Percentiles rank a stretch among this genome's conserved stretches.
These are phyloP conservation scores for Venturia effusa DNA, from an alignment of 2,329 filamentous ascomycete genomes.

Conservation along the genomic window DNA sequence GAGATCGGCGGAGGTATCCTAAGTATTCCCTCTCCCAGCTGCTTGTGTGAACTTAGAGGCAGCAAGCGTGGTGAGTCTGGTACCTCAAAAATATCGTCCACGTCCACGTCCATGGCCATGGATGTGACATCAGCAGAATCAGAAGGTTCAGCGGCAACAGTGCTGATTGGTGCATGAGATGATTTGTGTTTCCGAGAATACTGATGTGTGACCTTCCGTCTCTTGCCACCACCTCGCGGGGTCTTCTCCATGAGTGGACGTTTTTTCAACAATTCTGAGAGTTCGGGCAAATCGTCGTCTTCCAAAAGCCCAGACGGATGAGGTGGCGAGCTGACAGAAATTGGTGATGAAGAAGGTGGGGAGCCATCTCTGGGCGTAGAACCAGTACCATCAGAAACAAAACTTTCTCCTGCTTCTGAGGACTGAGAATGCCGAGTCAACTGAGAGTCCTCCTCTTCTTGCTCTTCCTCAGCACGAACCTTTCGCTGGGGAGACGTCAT, in stretches of 20 bases:
- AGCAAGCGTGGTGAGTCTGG: slow-evolving; percentile 27
- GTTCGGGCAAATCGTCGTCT: slow-evolving; percentile 21
- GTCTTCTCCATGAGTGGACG: slow-evolving; percentile 13
- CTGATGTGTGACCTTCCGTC: slow-evolving; percentile 13
- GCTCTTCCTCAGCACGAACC: slow-evolving; percentile 3
- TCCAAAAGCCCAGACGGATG: slow-evolving; percentile 19
- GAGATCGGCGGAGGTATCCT: neutral
- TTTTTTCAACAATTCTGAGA: slow-evolving; percentile 16
- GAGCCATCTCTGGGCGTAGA: neutral
- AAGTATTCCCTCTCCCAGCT: neutral
- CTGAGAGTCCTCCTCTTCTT: slow-evolving; percentile 11
- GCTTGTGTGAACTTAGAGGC: neutral
- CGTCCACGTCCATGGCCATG: slow-evolving; percentile 10
- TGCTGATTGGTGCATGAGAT: neutral
- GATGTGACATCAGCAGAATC: slow-evolving; percentile 3
- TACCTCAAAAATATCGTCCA: slow-evolving; percentile 24
- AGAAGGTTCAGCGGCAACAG: neutral
- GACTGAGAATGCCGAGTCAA: slow-evolving; percentile 16
- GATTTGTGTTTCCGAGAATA: neutral
- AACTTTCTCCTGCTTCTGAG: neutral
- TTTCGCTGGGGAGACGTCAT: slow-evolving; percentile 11
- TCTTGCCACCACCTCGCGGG: slow-evolving; percentile 15
- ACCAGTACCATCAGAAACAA: neutral
- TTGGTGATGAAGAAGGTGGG: neutral
- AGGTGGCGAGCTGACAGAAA: slow-evolving; percentile 5